Base-by-base conservation (phyloP, 2,329 filamentous ascomycete genomes). In the Coniochaeta sp. region DNA sequence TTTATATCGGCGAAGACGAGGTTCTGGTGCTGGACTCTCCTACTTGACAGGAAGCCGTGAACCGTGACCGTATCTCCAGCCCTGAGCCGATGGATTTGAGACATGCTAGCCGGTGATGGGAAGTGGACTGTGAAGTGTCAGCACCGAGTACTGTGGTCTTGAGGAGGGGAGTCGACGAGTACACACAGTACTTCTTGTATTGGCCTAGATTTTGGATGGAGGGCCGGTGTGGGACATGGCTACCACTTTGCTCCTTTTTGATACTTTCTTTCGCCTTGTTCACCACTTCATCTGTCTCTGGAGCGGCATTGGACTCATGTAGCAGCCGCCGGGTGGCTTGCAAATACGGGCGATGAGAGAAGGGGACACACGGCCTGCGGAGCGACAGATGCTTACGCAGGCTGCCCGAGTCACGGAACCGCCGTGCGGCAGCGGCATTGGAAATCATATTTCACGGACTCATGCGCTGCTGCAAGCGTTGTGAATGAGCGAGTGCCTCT, bases 31-130 rank as follows among this genome's bases (percentile, higher is more conserved):
- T 92, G 77, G 66, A 90, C 85, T 62, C 85, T 82, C 32, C 86
- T 81, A 62, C 84, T 85, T 28, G 86, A 85, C 0, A 96, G 73
- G 66, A 93, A 95, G 22, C 93, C 93, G 71, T 87, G 81, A 0
- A 90, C 71, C 0, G 79, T 77, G 34, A 89, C 78, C 22, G 74
- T 68, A 8, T 77, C 54, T 40, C 74, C 73, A 6, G 69, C 16
- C 28, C 60, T 36, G 47, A 72, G 75, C 0, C 64, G 63, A 1
- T 58, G 56, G 1, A 62, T 58, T 0, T 64, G 55, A 12, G 72
- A 72, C 14, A 30, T 52, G 12, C 6, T 30, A 17, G 47, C 22
- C 9, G 71, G 70, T 3, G 62, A 62, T 4, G 70, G 68, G 28
- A 72, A 71, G 22, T 69, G 63, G 60, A 72, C 73, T 71, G 60